Evolutionary conservation across 352 stramenopile genomes (phyloP), one percentile per base, ranked within the genome.

Genomic region (Peronospora destructor): DNA sequence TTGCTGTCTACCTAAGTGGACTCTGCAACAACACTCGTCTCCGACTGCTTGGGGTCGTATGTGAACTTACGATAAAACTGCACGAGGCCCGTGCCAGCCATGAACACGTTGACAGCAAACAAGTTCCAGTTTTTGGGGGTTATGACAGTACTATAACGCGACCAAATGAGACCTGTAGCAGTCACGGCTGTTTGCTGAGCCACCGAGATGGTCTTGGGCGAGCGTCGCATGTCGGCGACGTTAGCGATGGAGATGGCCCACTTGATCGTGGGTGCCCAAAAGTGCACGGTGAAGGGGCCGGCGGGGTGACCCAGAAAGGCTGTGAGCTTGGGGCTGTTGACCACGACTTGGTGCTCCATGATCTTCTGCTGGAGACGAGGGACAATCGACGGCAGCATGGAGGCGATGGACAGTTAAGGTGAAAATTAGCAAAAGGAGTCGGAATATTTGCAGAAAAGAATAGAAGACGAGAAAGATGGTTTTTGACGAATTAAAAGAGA

Each of bases 81-180:
- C 28, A 59, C 66, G 71, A 89, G 62, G 3, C 86, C 86, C 38
- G 85, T 96, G 59, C 66, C 77, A 33, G 72, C 84, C 79, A 96
- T 95, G 49, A 94, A 91, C 23, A 91, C 64, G 57, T 96, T 96
- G 36, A 96, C 86, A 1, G 76, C 66, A 53, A 95, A 89, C 12
- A 96, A 67, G 59, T 94, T 96, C 76, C 86, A 96, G 74, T 96
- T 96, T 59, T 89, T 83, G 23, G 86, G 85, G 25, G 77, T 93
- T 51, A 95, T 91, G 26, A 95, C 71, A 29, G 90, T 59, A 47
- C 71, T 89, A 67, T 95, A 95, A 43, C 86, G 78, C 23, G 80
- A 91, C 85, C 86, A 95, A 9, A 96, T 94, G 47, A 95, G 54
- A n/a, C 84, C 85, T 9, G 85, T 95, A 32, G 57, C 53, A 30